These are phyloP conservation scores for Podaxis sp. DNA, from an alignment of 768 basidiomycete species.

Conservation along the genomic window DNA sequence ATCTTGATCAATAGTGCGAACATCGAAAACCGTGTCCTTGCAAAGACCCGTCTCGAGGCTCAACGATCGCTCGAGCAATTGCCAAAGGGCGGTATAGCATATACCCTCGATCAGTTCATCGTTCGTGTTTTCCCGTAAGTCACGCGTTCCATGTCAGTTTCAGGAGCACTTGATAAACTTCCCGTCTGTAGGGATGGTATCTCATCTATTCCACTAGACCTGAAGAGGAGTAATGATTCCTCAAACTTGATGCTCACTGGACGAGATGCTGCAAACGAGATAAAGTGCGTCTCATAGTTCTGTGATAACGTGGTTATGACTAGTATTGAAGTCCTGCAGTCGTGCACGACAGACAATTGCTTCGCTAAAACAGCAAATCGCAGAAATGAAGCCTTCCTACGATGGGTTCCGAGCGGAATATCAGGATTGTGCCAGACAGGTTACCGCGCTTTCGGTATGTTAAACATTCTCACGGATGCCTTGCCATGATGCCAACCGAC, in stretches of 20 bases:
- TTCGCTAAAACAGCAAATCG: constrained; percentile 26
- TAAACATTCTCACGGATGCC: background rate
- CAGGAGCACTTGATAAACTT: background rate
- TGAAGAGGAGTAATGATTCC: constrained; percentile 30
- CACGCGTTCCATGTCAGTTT: background rate
- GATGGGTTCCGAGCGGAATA: constrained; percentile 26
- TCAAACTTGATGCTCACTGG: constrained; percentile 53
- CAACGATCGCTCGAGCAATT: constrained; percentile 48
- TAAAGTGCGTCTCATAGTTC: constrained; percentile 35
- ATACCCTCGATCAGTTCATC: constrained; percentile 61
- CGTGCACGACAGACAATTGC: constrained; percentile 39
- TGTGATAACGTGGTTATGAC: background rate
- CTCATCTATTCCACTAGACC: constrained; percentile 42
- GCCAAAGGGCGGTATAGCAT: constrained; percentile 53
- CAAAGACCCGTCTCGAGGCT: constrained; percentile 60
- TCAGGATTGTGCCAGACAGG: constrained; percentile 17
- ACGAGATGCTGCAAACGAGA: constrained; percentile 47
- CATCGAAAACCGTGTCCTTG: constrained; percentile 76
- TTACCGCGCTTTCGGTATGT: background rate
- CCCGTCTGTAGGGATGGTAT: constrained; percentile 59
- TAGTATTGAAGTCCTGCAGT: background rate
- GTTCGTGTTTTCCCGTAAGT: constrained; percentile 68
- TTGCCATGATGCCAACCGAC: background rate
- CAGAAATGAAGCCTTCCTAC: constrained; percentile 26
- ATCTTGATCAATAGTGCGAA: constrained; percentile 72